These are phyloP conservation scores for Globisporangium nunn DNA, from an alignment of 352 stramenopile species.

Conservation along the genomic window DNA sequence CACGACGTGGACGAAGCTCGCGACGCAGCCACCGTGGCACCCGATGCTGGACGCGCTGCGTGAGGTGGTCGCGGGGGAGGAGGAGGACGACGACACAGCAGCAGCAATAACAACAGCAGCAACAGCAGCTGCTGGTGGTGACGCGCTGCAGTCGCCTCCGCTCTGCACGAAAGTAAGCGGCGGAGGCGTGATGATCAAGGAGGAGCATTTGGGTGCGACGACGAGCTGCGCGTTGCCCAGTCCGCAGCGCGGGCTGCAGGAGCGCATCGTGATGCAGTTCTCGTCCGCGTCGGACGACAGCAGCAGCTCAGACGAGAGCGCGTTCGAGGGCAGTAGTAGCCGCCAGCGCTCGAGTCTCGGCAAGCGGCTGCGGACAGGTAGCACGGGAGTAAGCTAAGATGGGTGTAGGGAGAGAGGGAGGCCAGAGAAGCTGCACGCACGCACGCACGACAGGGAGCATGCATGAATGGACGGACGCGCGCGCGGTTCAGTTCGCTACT, in stretches of 20 bases:
- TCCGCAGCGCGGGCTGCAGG: background rate
- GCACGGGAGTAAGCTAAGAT: no score
- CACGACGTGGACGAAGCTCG: background rate
- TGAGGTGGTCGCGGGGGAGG: no score
- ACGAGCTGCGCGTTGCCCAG: background rate
- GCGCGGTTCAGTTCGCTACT: no score
- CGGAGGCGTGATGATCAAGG: background rate
- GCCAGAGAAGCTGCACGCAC: no score
- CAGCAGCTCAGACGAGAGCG: background rate
- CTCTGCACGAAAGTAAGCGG: background rate
- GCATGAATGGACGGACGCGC: no score
- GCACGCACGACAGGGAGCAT: no score
- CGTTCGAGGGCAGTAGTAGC: background rate
- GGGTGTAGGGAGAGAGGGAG: no score
- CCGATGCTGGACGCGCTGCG: slow-evolving; percentile 4
- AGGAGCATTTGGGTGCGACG: background rate
- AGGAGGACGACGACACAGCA: background rate
- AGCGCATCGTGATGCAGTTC: slow-evolving; percentile 1
- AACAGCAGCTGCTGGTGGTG: no score
- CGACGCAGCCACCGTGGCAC: slow-evolving; percentile 2
- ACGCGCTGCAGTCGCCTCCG: background rate
- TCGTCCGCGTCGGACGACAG: background rate
- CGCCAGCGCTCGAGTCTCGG: background rate
- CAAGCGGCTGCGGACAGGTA: background rate
- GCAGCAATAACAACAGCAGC: no score